Evolutionary conservation across 1,284 basidiomycete species (phyloP).

Genomic region (Schizophyllum amplum): DNA sequence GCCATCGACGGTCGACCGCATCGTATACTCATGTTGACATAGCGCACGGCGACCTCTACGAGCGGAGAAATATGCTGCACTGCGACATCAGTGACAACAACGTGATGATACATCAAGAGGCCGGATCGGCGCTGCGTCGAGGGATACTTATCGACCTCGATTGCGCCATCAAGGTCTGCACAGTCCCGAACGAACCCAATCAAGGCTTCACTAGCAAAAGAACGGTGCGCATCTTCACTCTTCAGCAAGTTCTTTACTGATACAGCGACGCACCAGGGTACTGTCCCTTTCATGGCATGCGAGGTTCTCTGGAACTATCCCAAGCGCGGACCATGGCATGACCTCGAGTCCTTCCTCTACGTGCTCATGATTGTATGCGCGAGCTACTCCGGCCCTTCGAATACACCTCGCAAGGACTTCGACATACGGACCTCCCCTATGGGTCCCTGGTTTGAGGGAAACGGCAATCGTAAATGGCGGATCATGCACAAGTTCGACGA

Average conservation of each 20-base stretch:
- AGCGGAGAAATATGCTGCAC: neutral
- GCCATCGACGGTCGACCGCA: too few relatives aligned
- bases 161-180: neutral
- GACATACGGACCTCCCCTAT: neutral
- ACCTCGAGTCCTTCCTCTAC: slow-evolving; percentile 7
- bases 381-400: slow-evolving; percentile 5
- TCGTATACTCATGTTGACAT: too few relatives aligned
- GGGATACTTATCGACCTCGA: neutral
- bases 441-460: neutral
- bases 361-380: slow-evolving; percentile 6
- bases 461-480: neutral
- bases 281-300: slow-evolving; percentile 7
- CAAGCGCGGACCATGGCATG: slow-evolving; percentile 6
- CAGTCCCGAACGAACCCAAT: neutral
- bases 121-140: too few relatives aligned
- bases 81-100: neutral
- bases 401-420: neutral
- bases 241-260: neutral
- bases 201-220: neutral
- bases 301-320: neutral
- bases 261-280: slow-evolving; percentile 1
- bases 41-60: neutral
- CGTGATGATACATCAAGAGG: neutral
- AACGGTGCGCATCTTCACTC: neutral
- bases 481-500: neutral